Percentiles rank a stretch among this genome's conserved stretches.
Conservation (phyloP, 2,329 filamentous ascomycete genomes). For the Ophiostoma montium region DNA sequence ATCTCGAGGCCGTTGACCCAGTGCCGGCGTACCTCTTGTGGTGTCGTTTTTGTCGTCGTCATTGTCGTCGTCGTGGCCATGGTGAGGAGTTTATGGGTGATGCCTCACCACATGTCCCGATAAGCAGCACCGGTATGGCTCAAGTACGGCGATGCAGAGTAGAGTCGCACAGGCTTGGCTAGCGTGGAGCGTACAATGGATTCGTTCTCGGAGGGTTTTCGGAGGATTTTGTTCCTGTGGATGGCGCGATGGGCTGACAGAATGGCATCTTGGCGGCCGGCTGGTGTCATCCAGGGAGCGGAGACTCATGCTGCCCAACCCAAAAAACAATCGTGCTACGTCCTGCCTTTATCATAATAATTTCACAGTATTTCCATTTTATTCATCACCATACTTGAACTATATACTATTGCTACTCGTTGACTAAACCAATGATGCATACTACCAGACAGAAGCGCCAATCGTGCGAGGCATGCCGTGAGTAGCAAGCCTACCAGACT, state of each 20-base stretch:
- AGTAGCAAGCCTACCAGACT: too few relatives aligned
- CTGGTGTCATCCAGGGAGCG: neutral
- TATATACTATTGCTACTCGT: neutral
- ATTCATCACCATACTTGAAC: neutral
- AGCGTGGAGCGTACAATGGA: neutral
- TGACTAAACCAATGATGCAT: neutral
- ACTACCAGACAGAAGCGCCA: constrained; percentile 6
- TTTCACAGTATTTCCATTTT: neutral
- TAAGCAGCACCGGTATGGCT: neutral
- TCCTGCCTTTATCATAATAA: neutral
- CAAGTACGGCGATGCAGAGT: neutral
- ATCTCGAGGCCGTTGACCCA: constrained; percentile 6
- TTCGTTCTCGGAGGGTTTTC: constrained; percentile 1
- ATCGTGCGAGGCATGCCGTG: constrained; percentile 9
- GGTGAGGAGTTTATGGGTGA: neutral
- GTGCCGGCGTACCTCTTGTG: neutral
- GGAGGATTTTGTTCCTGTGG: neutral
- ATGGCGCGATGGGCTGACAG: neutral
- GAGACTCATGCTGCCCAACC: neutral
- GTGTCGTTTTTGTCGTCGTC: too few relatives aligned
- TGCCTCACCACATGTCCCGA: neutral
- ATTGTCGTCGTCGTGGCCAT: neutral
- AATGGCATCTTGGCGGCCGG: neutral
- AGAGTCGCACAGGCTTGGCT: neutral
- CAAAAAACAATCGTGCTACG: neutral